A percentile compares a stretch with the other conserved stretches of the same genome.
These are phyloP conservation scores for Cicer arietinum DNA, from an alignment of 306 rosid species.

Conservation along the genomic window DNA sequence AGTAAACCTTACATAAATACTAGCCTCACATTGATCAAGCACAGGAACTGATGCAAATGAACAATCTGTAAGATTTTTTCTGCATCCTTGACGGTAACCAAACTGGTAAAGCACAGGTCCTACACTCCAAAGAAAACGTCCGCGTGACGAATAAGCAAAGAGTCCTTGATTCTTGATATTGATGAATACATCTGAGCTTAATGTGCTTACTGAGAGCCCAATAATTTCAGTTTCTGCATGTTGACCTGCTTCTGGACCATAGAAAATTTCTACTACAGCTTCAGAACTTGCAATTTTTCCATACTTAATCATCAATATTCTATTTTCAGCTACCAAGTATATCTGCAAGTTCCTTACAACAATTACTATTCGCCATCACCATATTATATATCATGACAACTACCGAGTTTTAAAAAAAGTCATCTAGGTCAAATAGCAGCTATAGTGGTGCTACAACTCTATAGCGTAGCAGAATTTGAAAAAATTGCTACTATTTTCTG, in stretches of 20 bases:
- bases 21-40: constrained; percentile 84
- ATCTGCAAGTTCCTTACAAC: constrained; percentile 53
- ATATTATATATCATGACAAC: not conserved
- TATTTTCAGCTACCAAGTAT: constrained; percentile 74
- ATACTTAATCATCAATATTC: constrained; percentile 64
- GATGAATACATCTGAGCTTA: constrained; percentile 57
- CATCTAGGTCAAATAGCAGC: too few species aligned
- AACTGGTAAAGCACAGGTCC: constrained; percentile 72
- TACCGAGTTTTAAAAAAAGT: not conserved
- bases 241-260: constrained; percentile 54
- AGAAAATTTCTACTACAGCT: constrained; percentile 56
- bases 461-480: too few species aligned
- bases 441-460: too few species aligned
- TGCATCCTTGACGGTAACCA: constrained; percentile 76
- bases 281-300: constrained; percentile 47
- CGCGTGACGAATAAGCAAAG: constrained; percentile 58
- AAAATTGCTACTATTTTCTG: too few species aligned
- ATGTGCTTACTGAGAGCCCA: constrained; percentile 75
- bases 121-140: constrained; percentile 70
- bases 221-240: constrained; percentile 55
- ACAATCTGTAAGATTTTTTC: constrained; percentile 60
- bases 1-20: constrained; percentile 68
- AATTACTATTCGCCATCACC: constrained; percentile 7
- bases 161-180: constrained; percentile 66
- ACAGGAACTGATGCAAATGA: constrained; percentile 68